Base-by-base conservation (phyloP, 805 yeast genomes). In the Suhomyces prunicola region DNA sequence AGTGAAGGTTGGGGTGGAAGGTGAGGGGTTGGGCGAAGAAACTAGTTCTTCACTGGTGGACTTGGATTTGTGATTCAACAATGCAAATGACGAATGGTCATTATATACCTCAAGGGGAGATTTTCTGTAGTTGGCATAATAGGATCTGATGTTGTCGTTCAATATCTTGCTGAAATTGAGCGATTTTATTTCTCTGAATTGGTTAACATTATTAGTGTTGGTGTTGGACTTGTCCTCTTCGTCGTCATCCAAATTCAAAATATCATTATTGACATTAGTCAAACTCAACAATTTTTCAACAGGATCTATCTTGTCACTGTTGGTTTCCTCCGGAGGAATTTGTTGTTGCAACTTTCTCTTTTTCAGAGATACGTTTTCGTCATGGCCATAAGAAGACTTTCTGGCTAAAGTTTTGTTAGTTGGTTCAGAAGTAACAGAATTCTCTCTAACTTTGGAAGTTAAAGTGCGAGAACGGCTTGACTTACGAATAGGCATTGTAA, bases 241-340 rank as follows among this genome's bases (percentile, higher is more conserved):
- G 6, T 48, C 53, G 9, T 53, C 60, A 50, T 66, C 71, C 52
- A 67, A 57, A 44, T 63, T 62, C 49, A 71, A 63, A 40, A 70
- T 66, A 54, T 72, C 77, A 36, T 59, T 63, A 52, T 69, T 63
- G 24, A 60, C 53, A 50, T 61, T 68, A 9, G 74, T 64, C 50
- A 72, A 67, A 52, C 74, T 68, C 48, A 74, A 62, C 35, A 75
- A 65, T 54, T 67, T 73, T 57, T 74, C 77, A 49, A 75, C 77
- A 5, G 79, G 79, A 57, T 75, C 79, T 26, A 74, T 67, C 50
- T 61, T 70, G 54, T 73, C 76, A 29, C 60, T 57, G n/a, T 59
- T 56, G 48, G 29, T 48, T 45, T 51, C 52, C 33, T 48, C 50
- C 12, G 17, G 48, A 13, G 48, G 44, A 33, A 31, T 23, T 44